Evolutionary conservation across 2,329 filamentous ascomycete species (phyloP), one percentile per base, ranked within the genome.

Genomic region (Clonostachys byssicola): DNA sequence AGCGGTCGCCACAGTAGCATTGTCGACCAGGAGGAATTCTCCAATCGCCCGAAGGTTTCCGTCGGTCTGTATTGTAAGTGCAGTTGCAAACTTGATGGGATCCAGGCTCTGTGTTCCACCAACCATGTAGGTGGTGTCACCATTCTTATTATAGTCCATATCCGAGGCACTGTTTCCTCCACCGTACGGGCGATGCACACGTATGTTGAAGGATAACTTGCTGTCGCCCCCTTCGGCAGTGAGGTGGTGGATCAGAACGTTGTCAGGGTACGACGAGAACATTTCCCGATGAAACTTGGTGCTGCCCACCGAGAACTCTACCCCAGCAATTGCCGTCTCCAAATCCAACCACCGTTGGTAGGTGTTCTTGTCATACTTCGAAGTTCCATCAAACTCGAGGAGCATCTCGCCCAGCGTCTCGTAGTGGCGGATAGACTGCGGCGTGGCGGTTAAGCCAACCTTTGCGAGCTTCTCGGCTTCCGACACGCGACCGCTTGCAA

Each of bases 341-440:
- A 45, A 30, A 36, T 45, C 35, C 5, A 45, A 16, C 43, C 43
- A 45, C 14, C 43, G 43, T 18, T 38, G n/a, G 35, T 40, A 45
- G 30, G 16, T 39, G 8, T 16, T 30, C 35, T 40, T 38, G 43
- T 45, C 35, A 16, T 45, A 40, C 34, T 38, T 40, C 5, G n/a
- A 13, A 4, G 43, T 45, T 12, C 23, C 23, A n/a, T 38, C 43
- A 40, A 45, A 45, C 43, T 45, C 43, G 12, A 45, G 23, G 8
- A 14, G 12, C 43, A 45, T 45, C 34, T 45, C 43, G n/a, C 43
- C 43, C 23, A 44, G 43, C 23, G 43, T 44, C 43, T 44, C 43
- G 43, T 44, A 44, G 13, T 44, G 43, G 17, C 43, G 43, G 43
- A 35, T 44, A 9, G 43, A 44, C 43, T 44, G 43, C 6, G 43